Evolutionary conservation across 2,329 filamentous ascomycete genomes (phyloP), one percentile per base, ranked within the genome.

Genomic region (Rasamsonia emersonii): DNA sequence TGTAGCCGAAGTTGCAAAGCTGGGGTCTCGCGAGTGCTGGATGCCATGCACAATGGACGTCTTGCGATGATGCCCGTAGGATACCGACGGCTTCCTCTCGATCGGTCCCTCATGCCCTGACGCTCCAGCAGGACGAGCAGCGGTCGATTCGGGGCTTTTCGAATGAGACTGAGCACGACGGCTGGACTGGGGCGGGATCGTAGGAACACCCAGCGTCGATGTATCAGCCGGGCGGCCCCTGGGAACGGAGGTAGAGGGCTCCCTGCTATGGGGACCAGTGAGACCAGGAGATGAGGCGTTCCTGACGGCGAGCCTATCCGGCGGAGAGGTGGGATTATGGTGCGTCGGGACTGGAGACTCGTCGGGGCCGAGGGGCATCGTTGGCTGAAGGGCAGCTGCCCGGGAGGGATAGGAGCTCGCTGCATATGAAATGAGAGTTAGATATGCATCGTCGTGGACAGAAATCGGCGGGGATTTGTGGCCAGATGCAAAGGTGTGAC

Each of bases 1-100:
- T 20, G 81, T 75, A 35, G 82, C 77, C 54, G 84, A 86, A 24
- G 51, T 47, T 19, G 57, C 56, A 44, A 61, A 77, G 63, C 88
- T 95, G 47, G 86, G 82, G 71, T 93, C 93, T 61, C 89, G 67
- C 35, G 74, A 82, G 61, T 98, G 91, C 58, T 94, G 88, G 45
- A 93, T 59, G 33, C 91, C 89, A 75, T 96, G 85, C 36, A 96
- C 88, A 47, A 96, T 95, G 29, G 89, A 96, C 1, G 89, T 93
- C 64, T 98, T 86, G 34, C 91, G 80, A 62, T 96, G 86, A 58
- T 98, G 88, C 38, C 84, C 85, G 68, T 96, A 80, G 37, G 60
- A 61, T n/a, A 38, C 24, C 5, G 59, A 64, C 20, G 61, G 58
- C 32, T 56, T 49, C 39, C 60, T 51, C 47, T 65, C 61, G 37